A percentile compares a stretch with the other conserved stretches of the same genome.
Conservation (phyloP, 106 monocot genomes). For the Acanthochlamys bracteata region DNA sequence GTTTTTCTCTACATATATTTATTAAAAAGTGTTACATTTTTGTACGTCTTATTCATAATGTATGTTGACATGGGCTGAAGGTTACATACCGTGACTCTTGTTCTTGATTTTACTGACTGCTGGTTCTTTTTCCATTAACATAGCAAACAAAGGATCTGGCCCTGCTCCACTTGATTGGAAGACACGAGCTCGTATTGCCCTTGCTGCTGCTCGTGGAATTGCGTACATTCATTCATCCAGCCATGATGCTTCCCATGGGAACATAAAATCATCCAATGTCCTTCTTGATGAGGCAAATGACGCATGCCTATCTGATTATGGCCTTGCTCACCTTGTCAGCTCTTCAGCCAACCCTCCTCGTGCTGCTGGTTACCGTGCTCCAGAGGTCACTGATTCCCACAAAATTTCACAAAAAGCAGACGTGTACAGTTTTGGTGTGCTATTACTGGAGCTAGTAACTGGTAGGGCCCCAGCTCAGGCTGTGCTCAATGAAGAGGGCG, state of each 20-base stretch:
- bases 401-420: constrained; percentile 56
- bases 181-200: constrained; percentile 30
- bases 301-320: constrained; percentile 46
- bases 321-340: constrained; percentile 27
- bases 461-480: constrained; percentile 41
- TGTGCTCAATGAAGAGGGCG: constrained; percentile 26
- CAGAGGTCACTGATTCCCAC: constrained; percentile 41
- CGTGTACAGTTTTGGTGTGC: constrained; percentile 60
- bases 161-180: constrained; percentile 49
- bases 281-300: constrained; percentile 29
- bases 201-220: constrained; percentile 44
- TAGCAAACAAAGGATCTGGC: constrained; percentile 41
- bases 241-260: constrained; percentile 42
- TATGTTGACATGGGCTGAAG: too few relatives aligned
- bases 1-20: too few relatives aligned
- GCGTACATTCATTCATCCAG: constrained; percentile 50
- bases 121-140: background rate
- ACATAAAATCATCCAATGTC: constrained; percentile 75
- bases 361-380: constrained; percentile 38
- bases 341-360: constrained; percentile 15
- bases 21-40: too few relatives aligned
- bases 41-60: too few relatives aligned
- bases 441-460: constrained; percentile 54
- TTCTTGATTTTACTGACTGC: background rate
- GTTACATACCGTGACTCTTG: too few relatives aligned